Conservation (phyloP, 805 yeast genomes). For the Kazachstania taianensis region DNA sequence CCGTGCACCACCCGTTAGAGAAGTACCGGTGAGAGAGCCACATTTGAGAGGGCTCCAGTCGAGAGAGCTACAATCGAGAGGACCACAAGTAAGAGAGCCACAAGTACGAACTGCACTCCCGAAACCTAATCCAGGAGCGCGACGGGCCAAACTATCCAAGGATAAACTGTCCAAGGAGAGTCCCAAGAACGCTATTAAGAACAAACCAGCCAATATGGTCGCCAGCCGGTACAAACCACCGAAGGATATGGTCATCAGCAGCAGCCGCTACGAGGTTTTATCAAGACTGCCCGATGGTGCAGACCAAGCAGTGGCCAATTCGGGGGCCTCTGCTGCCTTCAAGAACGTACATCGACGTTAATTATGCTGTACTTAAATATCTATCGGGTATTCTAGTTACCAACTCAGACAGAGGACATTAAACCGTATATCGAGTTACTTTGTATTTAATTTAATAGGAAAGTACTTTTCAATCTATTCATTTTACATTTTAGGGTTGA, state of each 20-base stretch:
- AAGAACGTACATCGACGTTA: conserved; percentile 23
- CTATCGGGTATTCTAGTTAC: no score
- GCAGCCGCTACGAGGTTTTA: conserved; percentile 28
- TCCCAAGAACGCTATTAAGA: not conserved
- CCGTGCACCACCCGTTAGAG: no score
- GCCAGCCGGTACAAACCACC: conserved; percentile 17
- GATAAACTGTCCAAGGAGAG: not conserved
- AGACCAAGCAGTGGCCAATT: conserved; percentile 20
- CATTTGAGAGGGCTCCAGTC: no score
- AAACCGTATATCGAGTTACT: no score
- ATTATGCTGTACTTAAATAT: no score
- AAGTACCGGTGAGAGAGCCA: no score
- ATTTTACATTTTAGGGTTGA: no score
- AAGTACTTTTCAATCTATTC: no score
- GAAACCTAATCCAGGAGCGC: not conserved
- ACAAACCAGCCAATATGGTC: no score
- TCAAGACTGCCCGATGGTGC: conserved; percentile 14
- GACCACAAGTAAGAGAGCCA: not conserved
- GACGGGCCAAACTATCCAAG: no score
- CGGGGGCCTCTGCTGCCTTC: conserved; percentile 30
- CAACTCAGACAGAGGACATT: no score
- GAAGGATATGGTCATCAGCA: conserved; percentile 25
- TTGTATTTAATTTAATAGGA: not conserved
- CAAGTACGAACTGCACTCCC: no score
- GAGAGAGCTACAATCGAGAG: not conserved